Evolutionary conservation across 495 filamentous ascomycete genomes (phyloP).

Genomic region (Neurospora cerealis): DNA sequence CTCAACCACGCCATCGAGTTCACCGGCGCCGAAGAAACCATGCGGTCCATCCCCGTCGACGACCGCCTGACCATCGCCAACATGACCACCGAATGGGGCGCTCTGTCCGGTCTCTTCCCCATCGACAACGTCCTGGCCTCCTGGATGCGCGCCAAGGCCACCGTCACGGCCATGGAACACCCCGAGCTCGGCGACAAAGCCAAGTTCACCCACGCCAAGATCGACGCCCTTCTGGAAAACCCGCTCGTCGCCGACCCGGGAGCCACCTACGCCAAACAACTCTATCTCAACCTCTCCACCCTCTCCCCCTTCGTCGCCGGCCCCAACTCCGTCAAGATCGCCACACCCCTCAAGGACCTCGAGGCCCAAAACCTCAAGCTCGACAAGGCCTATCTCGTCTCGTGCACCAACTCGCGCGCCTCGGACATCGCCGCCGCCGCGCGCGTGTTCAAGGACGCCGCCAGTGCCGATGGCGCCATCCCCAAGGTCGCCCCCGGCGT

Average conservation of each 20-base stretch:
- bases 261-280: conserved; percentile 72
- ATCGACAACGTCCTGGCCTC: conserved; percentile 60
- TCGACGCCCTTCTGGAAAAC: conserved; percentile 64
- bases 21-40: conserved; percentile 65
- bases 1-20: conserved; percentile 93
- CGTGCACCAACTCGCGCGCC: conserved; percentile 79
- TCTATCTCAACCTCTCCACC: conserved; percentile 69
- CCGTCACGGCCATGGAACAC: conserved; percentile 44
- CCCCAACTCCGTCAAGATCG: conserved; percentile 84
- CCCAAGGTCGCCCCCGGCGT: conserved; percentile 73
- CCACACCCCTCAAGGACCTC: conserved; percentile 69
- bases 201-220: conserved; percentile 50
- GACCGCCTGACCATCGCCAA: conserved; percentile 79
- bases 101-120: conserved; percentile 66
- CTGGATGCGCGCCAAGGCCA: conserved; percentile 77
- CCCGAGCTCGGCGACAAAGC: conserved; percentile 31
- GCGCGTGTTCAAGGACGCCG: conserved; percentile 74
- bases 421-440: conserved; percentile 81
- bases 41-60: conserved; percentile 65
- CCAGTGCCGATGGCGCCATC: conserved; percentile 38
- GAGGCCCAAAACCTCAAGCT: conserved; percentile 61
- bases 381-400: conserved; percentile 82
- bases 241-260: conserved; percentile 61
- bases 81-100: conserved; percentile 96
- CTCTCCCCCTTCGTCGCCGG: conserved; percentile 82